Evolutionary conservation across 495 filamentous ascomycete genomes (phyloP).

Genomic region (Xylaria acuta): DNA sequence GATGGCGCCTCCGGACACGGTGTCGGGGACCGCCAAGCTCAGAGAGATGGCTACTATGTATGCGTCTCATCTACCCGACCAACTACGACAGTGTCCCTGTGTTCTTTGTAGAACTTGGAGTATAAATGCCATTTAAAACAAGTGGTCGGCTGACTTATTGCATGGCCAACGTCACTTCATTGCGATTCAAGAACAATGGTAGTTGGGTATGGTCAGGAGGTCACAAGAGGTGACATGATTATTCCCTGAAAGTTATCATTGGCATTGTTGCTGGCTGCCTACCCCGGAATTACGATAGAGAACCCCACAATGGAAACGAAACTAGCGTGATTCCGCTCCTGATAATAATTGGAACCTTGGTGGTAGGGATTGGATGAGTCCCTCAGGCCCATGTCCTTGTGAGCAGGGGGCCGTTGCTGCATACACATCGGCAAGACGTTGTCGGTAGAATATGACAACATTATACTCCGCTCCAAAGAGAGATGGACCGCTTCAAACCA

Average conservation of each 20-base stretch:
- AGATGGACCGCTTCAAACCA: constrained; percentile 4
- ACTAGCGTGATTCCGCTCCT: neutral
- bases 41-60: neutral
- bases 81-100: neutral
- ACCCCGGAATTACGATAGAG: constrained; percentile 14
- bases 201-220: neutral
- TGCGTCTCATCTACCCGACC: neutral
- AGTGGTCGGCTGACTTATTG: neutral
- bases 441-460: constrained; percentile 10
- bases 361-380: constrained; percentile 7
- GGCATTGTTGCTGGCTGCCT: neutral
- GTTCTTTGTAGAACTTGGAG: neutral
- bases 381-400: constrained; percentile 14
- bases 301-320: neutral
- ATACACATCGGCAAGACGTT: constrained; percentile 1
- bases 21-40: neutral
- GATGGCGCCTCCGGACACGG: neutral
- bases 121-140: neutral
- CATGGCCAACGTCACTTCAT: constrained; percentile 12
- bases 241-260: neutral
- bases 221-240: constrained; percentile 3
- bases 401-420: constrained; percentile 8
- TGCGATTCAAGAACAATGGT: neutral
- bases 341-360: neutral
- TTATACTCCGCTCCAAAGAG: constrained; percentile 7